Conservation (phyloP, 257 asterid species). For the Solanum okadae region DNA sequence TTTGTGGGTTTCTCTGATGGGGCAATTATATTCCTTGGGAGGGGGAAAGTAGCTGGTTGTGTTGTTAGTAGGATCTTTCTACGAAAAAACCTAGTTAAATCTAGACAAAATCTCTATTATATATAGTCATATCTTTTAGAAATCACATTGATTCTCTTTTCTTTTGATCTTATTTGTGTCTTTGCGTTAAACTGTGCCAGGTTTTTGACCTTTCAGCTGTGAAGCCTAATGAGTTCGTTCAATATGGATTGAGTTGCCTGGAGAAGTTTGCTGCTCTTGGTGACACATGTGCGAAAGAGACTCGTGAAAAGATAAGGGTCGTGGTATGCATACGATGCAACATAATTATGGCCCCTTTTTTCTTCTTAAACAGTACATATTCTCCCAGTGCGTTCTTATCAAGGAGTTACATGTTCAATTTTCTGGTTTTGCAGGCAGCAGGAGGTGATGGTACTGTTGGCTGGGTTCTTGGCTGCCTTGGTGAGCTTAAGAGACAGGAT, state of each 20-base stretch:
- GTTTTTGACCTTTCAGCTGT: slow-evolving; percentile 83
- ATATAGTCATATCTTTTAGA: neutral
- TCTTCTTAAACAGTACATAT: neutral
- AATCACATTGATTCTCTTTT: neutral
- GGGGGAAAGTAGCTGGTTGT: neutral
- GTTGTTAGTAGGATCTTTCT: neutral
- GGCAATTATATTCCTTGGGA: neutral
- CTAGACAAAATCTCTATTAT: neutral
- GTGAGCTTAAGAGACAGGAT: slow-evolving; percentile 52
- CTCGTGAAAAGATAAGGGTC: slow-evolving; percentile 78
- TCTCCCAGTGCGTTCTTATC: neutral
- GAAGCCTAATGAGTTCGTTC: slow-evolving; percentile 93
- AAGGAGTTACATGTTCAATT: slow-evolving; percentile 5
- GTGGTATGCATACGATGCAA: slow-evolving; percentile 50
- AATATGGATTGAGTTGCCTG: slow-evolving; percentile 83
- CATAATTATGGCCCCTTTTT: neutral
- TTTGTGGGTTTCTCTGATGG: neutral
- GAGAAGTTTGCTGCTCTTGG: slow-evolving; percentile 79
- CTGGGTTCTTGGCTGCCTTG: slow-evolving; percentile 97
- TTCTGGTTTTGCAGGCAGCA: slow-evolving; percentile 65
- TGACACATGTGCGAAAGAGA: slow-evolving; percentile 68
- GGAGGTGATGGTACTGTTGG: slow-evolving; percentile 99
- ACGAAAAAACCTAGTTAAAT: neutral
- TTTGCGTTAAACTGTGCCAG: slow-evolving; percentile 34
- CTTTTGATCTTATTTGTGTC: slow-evolving; percentile 5